These are phyloP conservation scores for Cutaneotrichosporon cavernicola DNA, from an alignment of 1,284 basidiomycete species.

Conservation along the genomic window DNA sequence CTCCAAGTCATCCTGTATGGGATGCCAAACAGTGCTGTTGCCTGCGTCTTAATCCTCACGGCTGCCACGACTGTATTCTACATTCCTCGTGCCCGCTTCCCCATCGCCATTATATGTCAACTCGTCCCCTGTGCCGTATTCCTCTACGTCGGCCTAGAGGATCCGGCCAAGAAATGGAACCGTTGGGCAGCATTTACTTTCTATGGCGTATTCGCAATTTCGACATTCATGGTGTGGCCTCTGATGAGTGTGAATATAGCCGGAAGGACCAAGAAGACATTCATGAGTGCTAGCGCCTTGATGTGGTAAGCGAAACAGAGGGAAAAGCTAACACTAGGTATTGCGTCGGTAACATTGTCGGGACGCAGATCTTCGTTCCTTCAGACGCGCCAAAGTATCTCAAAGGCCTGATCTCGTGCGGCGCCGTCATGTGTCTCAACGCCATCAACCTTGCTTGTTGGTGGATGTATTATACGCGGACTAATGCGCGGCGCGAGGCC, in stretches of 20 bases:
- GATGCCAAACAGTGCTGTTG: constrained; percentile 30
- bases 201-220: constrained; percentile 22
- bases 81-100: constrained; percentile 25
- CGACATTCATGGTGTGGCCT: constrained; percentile 38
- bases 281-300: constrained; percentile 22
- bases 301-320: constrained; percentile 17
- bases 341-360: constrained; percentile 34
- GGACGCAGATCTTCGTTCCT: constrained; percentile 33
- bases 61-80: constrained; percentile 21
- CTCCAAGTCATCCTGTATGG: constrained; percentile 28
- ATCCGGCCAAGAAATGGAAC: constrained; percentile 26
- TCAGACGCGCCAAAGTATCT: constrained; percentile 33
- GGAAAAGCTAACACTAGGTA: constrained; percentile 13
- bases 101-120: constrained; percentile 26
- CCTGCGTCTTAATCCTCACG: constrained; percentile 20
- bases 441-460: constrained; percentile 25
- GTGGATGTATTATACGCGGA: constrained; percentile 31
- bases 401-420: constrained; percentile 28
- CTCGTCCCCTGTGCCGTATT: constrained; percentile 26
- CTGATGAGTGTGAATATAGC: constrained; percentile 38
- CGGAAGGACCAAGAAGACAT: constrained; percentile 40
- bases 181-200: constrained; percentile 33
- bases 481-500: constrained; percentile 30
- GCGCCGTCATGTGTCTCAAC: constrained; percentile 26
- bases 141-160: constrained; percentile 31